A percentile compares a stretch with the other conserved stretches of the same genome.
Evolutionary conservation across 2,329 filamentous ascomycete species (phyloP).

Genomic region (Gnomoniopsis smithogilvyi): DNA sequence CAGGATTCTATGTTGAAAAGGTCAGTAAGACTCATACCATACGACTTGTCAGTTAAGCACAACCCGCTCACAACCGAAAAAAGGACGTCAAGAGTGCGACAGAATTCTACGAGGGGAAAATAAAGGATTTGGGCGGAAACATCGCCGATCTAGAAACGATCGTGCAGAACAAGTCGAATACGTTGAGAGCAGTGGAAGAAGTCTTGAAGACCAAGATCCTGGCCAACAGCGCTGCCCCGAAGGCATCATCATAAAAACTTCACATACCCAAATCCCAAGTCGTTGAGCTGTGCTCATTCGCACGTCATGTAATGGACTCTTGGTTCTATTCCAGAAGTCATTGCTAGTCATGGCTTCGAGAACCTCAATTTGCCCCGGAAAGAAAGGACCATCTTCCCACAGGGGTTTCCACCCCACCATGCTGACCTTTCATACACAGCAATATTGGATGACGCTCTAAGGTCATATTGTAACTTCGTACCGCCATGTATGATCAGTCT

Average conservation of each 20-base stretch:
- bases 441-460: neutral
- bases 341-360: neutral
- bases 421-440: neutral
- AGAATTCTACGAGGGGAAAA: conserved; percentile 55
- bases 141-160: conserved; percentile 57
- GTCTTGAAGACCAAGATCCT: conserved; percentile 37
- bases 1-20: conserved; percentile 95
- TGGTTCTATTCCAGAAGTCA: neutral
- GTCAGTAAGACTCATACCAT: conserved; percentile 34
- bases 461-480: neutral
- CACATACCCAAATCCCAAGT: neutral
- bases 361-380: neutral
- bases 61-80: conserved; percentile 1
- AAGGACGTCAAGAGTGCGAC: conserved; percentile 52
- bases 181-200: conserved; percentile 84
- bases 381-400: neutral
- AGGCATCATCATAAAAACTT: conserved; percentile 5
- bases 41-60: neutral
- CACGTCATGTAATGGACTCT: neutral
- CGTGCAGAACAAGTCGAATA: conserved; percentile 72
- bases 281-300: neutral
- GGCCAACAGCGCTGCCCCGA: conserved; percentile 22
- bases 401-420: neutral
- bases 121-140: conserved; percentile 49
- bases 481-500: neutral